phyloP scores from a whole-genome alignment of 768 basidiomycete genomes.

The Pulveroboletus sp. region DNA sequence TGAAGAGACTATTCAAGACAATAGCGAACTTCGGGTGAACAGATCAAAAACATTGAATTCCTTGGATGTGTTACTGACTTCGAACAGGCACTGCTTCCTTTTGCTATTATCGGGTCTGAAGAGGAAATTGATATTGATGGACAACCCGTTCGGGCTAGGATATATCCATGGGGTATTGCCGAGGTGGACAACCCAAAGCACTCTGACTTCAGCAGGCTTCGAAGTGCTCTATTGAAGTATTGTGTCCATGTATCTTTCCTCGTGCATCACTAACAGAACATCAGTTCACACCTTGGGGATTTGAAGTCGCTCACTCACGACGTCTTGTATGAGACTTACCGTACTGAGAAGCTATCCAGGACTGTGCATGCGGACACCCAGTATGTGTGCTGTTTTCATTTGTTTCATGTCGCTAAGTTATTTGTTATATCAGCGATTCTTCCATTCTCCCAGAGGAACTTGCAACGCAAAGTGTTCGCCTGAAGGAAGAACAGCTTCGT shows the following conservation, averaged over 20 bases:
- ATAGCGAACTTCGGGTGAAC: constrained; percentile 85
- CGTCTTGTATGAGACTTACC: constrained; percentile 92
- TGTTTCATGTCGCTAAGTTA: constrained; percentile 22
- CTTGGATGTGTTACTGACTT: constrained; percentile 5
- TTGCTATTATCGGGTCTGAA: constrained; percentile 95
- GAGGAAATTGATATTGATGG: constrained; percentile 95
- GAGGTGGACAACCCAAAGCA: constrained; percentile 99
- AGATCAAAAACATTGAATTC: neutral
- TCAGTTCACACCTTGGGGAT: constrained; percentile 89
- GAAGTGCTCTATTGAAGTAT: constrained; percentile 88
- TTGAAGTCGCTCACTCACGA: constrained; percentile 93
- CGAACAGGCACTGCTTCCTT: constrained; percentile 79
- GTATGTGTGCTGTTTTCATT: constrained; percentile 33
- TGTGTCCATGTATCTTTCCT: constrained; percentile 14
- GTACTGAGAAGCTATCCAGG: constrained; percentile 93
- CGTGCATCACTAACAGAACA: constrained; percentile 7
- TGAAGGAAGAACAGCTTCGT: constrained; percentile 98
- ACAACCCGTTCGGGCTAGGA: constrained; percentile 83
- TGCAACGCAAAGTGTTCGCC: constrained; percentile 91
- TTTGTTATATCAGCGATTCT: constrained; percentile 52
- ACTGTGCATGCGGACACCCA: constrained; percentile 78
- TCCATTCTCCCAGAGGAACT: constrained; percentile 95
- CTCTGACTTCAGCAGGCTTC: constrained; percentile 93
- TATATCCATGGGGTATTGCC: constrained; percentile 98
- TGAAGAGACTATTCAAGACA: constrained; percentile 96